Conservation (phyloP, 495 filamentous ascomycete species). For the Talaromyces borbonicus region DNA sequence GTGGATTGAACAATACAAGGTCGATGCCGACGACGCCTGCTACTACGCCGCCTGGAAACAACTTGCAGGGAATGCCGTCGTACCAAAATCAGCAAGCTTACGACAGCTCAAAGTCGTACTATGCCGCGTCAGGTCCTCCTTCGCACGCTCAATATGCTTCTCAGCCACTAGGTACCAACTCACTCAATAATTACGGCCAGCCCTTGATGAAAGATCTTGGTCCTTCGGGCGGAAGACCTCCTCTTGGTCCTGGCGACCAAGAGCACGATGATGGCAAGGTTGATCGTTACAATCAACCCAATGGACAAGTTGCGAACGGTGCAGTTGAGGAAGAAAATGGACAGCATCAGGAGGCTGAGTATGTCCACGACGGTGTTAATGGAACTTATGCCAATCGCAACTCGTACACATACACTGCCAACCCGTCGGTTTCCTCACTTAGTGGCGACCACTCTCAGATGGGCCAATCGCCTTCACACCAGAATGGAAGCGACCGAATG, state of each 20-base stretch:
- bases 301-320: constrained; percentile 41
- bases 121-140: constrained; percentile 61
- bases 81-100: constrained; percentile 66
- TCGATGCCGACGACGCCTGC: constrained; percentile 92
- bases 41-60: constrained; percentile 78
- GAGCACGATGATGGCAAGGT: constrained; percentile 62
- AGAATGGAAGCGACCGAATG: constrained; percentile 73
- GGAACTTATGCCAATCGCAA: constrained; percentile 58
- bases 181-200: constrained; percentile 61
- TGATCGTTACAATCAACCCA: constrained; percentile 52
- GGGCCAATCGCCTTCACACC: constrained; percentile 75
- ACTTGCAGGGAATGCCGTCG: constrained; percentile 65
- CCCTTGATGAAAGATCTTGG: constrained; percentile 89
- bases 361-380: constrained; percentile 59
- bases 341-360: constrained; percentile 70
- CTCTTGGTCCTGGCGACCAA: constrained; percentile 40
- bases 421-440: constrained; percentile 51
- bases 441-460: constrained; percentile 74
- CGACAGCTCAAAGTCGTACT: constrained; percentile 69
- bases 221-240: constrained; percentile 58
- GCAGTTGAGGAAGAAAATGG: constrained; percentile 59
- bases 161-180: constrained; percentile 51
- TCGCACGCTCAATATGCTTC: constrained; percentile 62
- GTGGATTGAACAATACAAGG: constrained; percentile 64
- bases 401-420: constrained; percentile 66